Base-by-base conservation (phyloP, 352 stramenopile genomes). In the Pythium aquatile region DNA sequence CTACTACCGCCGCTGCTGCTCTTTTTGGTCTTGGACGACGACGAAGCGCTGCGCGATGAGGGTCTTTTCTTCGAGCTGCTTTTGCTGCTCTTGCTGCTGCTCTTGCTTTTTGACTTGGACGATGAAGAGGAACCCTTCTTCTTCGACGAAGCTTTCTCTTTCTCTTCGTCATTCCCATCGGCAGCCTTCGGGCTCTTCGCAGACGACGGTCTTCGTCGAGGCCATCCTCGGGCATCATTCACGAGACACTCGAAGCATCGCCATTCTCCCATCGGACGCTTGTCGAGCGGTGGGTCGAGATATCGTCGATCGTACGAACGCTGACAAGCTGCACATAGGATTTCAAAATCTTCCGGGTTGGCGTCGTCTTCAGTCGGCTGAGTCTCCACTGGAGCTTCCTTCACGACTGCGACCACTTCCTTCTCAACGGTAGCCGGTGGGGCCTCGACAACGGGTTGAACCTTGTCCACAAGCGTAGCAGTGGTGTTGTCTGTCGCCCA, bases 231-330 rank as follows among this genome's bases (percentile, higher is more conserved):
- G 48, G 83, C 84, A 66, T 94, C 85, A 54, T 96, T 96, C 24
- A 96, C 87, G 8, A 96, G 78, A 49, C 87, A 96, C 59, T 96
- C 87, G 63, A 96, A 94, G 65, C 87, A 96, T 24, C 83, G 75
- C 87, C 87, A 96, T 44, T 94, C 87, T 42, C 86, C 87, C 17
- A 69, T 67, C 2, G 87, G 87, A 24, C 81, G 85, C 49, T 92
- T 79, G 10, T 86, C 75, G 14, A 96, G 74, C 2, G 87, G 87
- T 61, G 87, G 87, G 28, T 96, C 87, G 32, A 96, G 46, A 60
- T 94, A 92, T 42, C 85, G 78, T 70, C 91, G 90, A 69, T 96
- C 87, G 47, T 96, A 94, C 20, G 75, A 77, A 42, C 91, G 90
- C 44, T 83, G 83, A 61, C 87, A 96, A 26, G 76, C 81, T 30